These are phyloP conservation scores for Entonaema liquescens DNA, from an alignment of 495 filamentous ascomycete species.

Conservation along the genomic window DNA sequence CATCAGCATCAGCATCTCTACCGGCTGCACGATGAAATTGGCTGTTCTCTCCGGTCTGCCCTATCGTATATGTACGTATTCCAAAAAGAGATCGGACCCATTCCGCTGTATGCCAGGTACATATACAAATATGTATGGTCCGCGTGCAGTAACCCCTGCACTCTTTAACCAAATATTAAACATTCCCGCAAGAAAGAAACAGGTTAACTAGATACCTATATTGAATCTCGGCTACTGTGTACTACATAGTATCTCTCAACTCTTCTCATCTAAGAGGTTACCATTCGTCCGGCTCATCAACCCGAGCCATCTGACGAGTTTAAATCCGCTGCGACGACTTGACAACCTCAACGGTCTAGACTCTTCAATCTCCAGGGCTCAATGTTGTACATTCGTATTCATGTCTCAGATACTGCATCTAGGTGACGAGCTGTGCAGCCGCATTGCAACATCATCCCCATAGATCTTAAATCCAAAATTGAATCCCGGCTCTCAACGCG, in stretches of 20 bases:
- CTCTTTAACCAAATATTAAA: neutral
- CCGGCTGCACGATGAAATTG: slow-evolving; percentile 34
- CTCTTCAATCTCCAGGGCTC: slow-evolving; percentile 15
- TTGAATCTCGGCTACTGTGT: neutral
- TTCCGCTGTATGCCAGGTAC: slow-evolving; percentile 7
- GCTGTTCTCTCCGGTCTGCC: slow-evolving; percentile 17
- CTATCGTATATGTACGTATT: neutral
- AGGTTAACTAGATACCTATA: too few relatives aligned
- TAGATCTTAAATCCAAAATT: slow-evolving; percentile 15
- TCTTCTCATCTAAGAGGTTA: slow-evolving; percentile 12
- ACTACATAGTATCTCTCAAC: too few relatives aligned
- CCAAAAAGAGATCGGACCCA: slow-evolving; percentile 26
- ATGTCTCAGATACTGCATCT: slow-evolving; percentile 17
- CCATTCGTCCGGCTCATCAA: slow-evolving; percentile 13
- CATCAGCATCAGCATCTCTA: slow-evolving; percentile 25
- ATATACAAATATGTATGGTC: neutral
- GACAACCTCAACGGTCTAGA: slow-evolving; percentile 19
- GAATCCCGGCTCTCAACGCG: neutral
- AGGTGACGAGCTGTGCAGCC: slow-evolving; percentile 6
- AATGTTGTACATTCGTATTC: slow-evolving; percentile 2
- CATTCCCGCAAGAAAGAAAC: neutral
- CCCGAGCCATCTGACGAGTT: slow-evolving; percentile 5
- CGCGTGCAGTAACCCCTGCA: neutral
- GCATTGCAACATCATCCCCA: slow-evolving; percentile 28
- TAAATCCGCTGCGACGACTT: neutral